phyloP scores from a whole-genome alignment of 257 asterid genomes.

The Petunia axillaris region DNA sequence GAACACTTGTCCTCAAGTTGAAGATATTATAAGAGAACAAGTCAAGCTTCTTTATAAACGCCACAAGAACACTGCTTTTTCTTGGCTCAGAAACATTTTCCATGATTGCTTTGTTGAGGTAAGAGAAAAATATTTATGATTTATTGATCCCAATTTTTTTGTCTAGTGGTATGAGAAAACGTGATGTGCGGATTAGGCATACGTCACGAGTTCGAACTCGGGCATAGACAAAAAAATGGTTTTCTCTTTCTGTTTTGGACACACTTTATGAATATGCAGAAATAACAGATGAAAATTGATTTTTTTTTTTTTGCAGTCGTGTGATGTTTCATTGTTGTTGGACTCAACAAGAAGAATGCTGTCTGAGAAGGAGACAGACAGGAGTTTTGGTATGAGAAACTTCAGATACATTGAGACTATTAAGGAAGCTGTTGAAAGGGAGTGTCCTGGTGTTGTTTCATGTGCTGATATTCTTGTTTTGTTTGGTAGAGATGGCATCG shows the following conservation, averaged over 20 bases:
- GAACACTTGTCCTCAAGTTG: conserved; percentile 92
- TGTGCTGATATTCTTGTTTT: conserved; percentile 88
- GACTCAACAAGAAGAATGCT: conserved; percentile 81
- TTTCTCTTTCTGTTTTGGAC: not conserved
- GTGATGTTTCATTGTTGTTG: conserved; percentile 88
- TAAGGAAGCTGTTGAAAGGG: conserved; percentile 20
- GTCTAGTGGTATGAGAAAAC: too few species aligned
- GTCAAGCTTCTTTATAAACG: conserved; percentile 89
- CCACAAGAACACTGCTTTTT: conserved; percentile 96
- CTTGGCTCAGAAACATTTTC: conserved; percentile 59
- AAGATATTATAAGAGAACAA: conserved; percentile 83
- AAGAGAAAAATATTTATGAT: not conserved
- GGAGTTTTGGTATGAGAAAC: too few species aligned
- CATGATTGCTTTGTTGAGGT: conserved; percentile 79
- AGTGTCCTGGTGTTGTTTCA: conserved; percentile 94
- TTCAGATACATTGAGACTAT: too few species aligned
- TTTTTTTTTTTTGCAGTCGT: conserved; percentile 54
- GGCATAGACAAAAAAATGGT: not conserved
- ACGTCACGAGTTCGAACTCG: too few species aligned
- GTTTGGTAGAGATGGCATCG: conserved; percentile 85
- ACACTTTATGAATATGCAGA: too few species aligned
- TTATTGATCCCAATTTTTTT: not conserved
- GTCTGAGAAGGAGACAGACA: conserved; percentile 75
- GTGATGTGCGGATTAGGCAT: too few species aligned
- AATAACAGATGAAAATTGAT: too few species aligned